These are phyloP conservation scores for Globisporangium emineosum DNA, from an alignment of 352 stramenopile species.

Conservation along the genomic window DNA sequence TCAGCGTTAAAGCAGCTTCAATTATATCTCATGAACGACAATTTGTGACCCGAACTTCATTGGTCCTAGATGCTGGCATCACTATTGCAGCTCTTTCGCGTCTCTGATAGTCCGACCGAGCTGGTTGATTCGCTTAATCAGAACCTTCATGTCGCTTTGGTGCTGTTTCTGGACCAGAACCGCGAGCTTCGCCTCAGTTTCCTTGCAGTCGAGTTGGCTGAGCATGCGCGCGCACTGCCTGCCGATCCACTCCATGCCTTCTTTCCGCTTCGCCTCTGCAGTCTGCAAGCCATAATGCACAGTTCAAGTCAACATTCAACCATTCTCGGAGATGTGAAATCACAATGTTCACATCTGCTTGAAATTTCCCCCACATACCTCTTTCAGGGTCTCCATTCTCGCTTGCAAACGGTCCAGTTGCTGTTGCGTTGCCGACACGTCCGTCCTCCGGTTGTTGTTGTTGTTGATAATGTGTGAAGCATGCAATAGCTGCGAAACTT, in stretches of 20 bases:
- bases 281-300: constrained; percentile 13
- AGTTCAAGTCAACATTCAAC: background rate
- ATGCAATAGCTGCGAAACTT: background rate
- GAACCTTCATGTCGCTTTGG: background rate
- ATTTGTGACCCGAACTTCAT: too few relatives aligned
- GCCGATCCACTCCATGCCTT: constrained; percentile 52
- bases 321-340: too few relatives aligned
- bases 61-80: too few relatives aligned
- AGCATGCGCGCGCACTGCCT: constrained; percentile 61
- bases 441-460: constrained; percentile 14
- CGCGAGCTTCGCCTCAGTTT: constrained; percentile 40
- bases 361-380: constrained; percentile 19
- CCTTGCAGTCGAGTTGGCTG: constrained; percentile 55
- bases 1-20: too few relatives aligned
- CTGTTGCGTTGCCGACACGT: constrained; percentile 20
- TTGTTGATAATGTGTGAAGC: constrained; percentile 7
- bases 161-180: constrained; percentile 35
- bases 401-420: constrained; percentile 28
- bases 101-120: constrained; percentile 15
- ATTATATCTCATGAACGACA: too few relatives aligned
- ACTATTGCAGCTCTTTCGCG: background rate
- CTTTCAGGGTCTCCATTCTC: constrained; percentile 19
- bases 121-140: constrained; percentile 14
- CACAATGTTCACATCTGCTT: too few relatives aligned
- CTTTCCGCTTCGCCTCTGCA: constrained; percentile 37